Conservation (phyloP, 208 protist species). For the Trypanosomatidae sp. region DNA sequence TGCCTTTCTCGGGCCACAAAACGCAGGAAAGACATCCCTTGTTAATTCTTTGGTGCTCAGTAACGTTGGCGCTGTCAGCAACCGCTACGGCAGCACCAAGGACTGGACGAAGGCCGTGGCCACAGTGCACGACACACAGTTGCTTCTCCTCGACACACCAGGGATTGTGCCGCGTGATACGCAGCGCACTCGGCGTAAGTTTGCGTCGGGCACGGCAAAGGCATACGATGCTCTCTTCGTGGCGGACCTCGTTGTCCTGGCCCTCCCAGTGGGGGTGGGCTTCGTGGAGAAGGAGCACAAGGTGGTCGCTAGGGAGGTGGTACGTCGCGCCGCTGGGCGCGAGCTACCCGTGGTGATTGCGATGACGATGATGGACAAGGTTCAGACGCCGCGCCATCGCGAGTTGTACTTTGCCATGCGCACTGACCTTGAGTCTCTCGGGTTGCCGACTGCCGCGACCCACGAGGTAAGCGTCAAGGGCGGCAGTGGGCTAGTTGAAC, state of each 20-base stretch:
- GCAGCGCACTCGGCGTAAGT: slow-evolving; percentile 49
- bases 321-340: slow-evolving; percentile 62
- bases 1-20: slow-evolving; percentile 80
- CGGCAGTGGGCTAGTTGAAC: slow-evolving; percentile 80
- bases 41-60: slow-evolving; percentile 85
- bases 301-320: slow-evolving; percentile 64
- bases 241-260: slow-evolving; percentile 78
- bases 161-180: slow-evolving; percentile 50
- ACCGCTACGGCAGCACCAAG: slow-evolving; percentile 71
- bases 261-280: slow-evolving; percentile 76
- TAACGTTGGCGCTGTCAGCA: slow-evolving; percentile 84
- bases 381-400: slow-evolving; percentile 82
- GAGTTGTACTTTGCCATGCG: slow-evolving; percentile 91
- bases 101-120: slow-evolving; percentile 83
- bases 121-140: slow-evolving; percentile 87
- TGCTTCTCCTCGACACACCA: slow-evolving; percentile 89
- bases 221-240: slow-evolving; percentile 87
- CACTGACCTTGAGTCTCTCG: slow-evolving; percentile 78
- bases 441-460: slow-evolving; percentile 57
- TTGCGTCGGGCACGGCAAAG: slow-evolving; percentile 47
- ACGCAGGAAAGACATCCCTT: slow-evolving; percentile 89
- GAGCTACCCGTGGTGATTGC: slow-evolving; percentile 82
- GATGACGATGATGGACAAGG: slow-evolving; percentile 90
- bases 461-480: slow-evolving; percentile 87
- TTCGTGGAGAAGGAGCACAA: slow-evolving; percentile 88